phyloP scores from a whole-genome alignment of 2,329 filamentous ascomycete species.

The Aspergillus pseudoterreus region DNA sequence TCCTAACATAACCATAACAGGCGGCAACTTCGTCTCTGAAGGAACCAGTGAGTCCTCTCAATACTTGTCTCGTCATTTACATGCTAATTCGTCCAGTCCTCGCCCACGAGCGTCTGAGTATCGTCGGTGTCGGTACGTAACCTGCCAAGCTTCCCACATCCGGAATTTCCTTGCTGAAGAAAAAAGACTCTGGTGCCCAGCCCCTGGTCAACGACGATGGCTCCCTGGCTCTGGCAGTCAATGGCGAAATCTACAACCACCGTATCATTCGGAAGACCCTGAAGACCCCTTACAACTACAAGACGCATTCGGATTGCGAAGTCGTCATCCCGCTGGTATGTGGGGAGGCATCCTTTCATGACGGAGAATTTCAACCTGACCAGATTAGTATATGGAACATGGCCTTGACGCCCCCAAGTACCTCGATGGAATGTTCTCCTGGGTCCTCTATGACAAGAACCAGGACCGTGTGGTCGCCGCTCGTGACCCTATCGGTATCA shows the following conservation, averaged over 20 bases:
- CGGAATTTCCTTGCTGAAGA: conserved; percentile 12
- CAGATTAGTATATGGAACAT: conserved; percentile 77
- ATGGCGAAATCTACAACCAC: conserved; percentile 99
- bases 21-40: conserved; percentile 84
- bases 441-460: conserved; percentile 94
- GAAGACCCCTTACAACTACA: conserved; percentile 86
- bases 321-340: conserved; percentile 94
- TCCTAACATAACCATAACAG: conserved; percentile 44
- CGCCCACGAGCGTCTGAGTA: conserved; percentile 94
- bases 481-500: conserved; percentile 94
- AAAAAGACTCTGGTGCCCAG: conserved; percentile 84
- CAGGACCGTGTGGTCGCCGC: conserved; percentile 90
- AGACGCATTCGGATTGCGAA: conserved; percentile 97
- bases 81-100: conserved; percentile 60
- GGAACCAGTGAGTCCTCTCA: conserved; percentile 69
- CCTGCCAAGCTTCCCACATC: conserved; percentile 5
- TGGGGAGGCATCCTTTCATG: conserved; percentile 10
- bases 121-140: conserved; percentile 84
- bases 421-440: conserved; percentile 99
- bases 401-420: conserved; percentile 87
- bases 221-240: conserved; percentile 87
- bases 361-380: conserved; percentile 15
- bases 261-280: conserved; percentile 85
- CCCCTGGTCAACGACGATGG: conserved; percentile 90
- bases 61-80: neutral